These are phyloP conservation scores for Shiraia bambusicola DNA, from an alignment of 2,329 filamentous ascomycete species.

Conservation along the genomic window DNA sequence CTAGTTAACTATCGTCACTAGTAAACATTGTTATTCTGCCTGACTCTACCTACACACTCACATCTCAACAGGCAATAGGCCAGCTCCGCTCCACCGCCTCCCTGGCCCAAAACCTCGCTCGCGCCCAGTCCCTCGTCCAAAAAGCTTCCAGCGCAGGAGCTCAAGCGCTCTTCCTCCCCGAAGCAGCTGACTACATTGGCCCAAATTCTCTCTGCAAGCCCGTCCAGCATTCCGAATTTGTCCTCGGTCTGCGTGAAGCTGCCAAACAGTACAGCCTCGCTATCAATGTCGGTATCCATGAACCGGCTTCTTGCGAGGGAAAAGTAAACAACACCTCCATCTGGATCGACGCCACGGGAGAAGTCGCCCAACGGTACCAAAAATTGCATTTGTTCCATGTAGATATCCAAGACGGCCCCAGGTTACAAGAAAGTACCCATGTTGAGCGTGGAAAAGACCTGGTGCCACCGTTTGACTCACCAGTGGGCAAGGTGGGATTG, in stretches of 20 bases:
- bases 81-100: conserved; percentile 85
- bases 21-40: too few relatives aligned
- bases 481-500: conserved; percentile 73
- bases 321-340: conserved; percentile 65
- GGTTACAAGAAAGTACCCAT: conserved; percentile 63
- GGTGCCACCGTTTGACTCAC: conserved; percentile 68
- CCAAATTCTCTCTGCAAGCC: conserved; percentile 71
- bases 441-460: conserved; percentile 62
- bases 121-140: conserved; percentile 70
- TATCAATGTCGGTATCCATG: conserved; percentile 84
- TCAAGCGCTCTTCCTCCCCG: conserved; percentile 86
- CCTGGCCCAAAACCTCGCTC: conserved; percentile 74
- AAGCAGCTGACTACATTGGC: conserved; percentile 85
- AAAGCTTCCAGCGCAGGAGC: conserved; percentile 76
- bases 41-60: too few relatives aligned
- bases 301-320: conserved; percentile 45
- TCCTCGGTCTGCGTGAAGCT: conserved; percentile 69
- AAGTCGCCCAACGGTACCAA: conserved; percentile 69
- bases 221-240: conserved; percentile 68
- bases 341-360: conserved; percentile 64
- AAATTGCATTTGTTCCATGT: conserved; percentile 91
- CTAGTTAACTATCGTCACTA: too few relatives aligned
- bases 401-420: conserved; percentile 57
- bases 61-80: conserved; percentile 69
- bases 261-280: conserved; percentile 65